phyloP scores from a whole-genome alignment of 352 stramenopile genomes.

The Globisporangium sylvaticum region DNA sequence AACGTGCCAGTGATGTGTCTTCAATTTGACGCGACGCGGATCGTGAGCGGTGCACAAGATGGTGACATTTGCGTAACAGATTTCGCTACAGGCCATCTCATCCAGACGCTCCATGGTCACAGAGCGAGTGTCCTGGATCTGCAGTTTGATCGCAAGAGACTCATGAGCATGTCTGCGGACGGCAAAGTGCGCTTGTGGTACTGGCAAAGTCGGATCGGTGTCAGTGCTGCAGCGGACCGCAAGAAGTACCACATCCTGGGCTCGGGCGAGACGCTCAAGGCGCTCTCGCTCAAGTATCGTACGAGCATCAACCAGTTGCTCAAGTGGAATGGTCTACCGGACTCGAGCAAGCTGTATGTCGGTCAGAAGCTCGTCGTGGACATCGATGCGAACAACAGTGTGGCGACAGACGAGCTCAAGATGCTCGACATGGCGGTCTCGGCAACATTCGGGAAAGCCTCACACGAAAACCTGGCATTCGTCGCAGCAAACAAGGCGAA shows the following conservation, averaged over 20 bases:
- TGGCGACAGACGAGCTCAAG: conserved; percentile 51
- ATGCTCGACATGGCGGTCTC: conserved; percentile 48
- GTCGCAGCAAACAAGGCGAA: conserved; percentile 52
- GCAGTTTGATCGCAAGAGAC: conserved; percentile 64
- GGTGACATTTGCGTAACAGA: conserved; percentile 68
- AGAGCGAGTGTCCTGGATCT: conserved; percentile 46
- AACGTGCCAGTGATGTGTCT: conserved; percentile 52
- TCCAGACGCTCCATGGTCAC: conserved; percentile 65
- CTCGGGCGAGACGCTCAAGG: conserved; percentile 61
- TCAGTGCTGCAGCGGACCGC: conserved; percentile 27
- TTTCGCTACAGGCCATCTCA: conserved; percentile 61
- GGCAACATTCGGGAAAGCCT: conserved; percentile 48
- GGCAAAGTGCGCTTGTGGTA: conserved; percentile 59
- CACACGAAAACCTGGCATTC: conserved; percentile 63
- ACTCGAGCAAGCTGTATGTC: conserved; percentile 70
- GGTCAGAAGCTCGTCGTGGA: conserved; percentile 75
- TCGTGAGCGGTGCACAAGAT: conserved; percentile 52
- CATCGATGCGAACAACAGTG: conserved; percentile 33
- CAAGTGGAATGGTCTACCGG: conserved; percentile 61
- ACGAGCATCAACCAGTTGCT: conserved; percentile 66
- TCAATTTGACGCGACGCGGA: conserved; percentile 72
- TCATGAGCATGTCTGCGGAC: conserved; percentile 66
- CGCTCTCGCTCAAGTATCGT: conserved; percentile 74
- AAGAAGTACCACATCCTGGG: conserved; percentile 78
- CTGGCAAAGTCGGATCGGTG: conserved; percentile 51